Evolutionary conservation across 768 basidiomycete species (phyloP).

Genomic region (Xerocomus brunneocitrinus): DNA sequence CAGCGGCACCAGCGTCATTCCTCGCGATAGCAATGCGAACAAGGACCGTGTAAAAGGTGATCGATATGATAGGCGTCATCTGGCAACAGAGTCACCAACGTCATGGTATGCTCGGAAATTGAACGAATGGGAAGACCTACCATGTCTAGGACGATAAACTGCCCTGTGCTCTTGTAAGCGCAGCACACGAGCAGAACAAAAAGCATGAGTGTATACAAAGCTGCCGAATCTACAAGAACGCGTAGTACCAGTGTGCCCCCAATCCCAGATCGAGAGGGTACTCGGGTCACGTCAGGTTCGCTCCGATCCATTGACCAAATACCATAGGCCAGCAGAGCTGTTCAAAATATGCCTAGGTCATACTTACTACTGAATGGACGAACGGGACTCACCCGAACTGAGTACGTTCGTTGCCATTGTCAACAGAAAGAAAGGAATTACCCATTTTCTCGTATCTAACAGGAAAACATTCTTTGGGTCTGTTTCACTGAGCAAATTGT

Average conservation of each 20-base stretch:
- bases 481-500: background rate
- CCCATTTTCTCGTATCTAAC: slow-evolving; percentile 5
- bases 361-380: background rate
- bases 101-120: background rate
- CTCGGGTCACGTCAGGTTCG: slow-evolving; percentile 7
- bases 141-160: slow-evolving; percentile 19
- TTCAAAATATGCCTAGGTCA: background rate
- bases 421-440: slow-evolving; percentile 14
- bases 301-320: slow-evolving; percentile 11
- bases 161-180: background rate
- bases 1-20: background rate
- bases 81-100: background rate
- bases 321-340: slow-evolving; percentile 16
- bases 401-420: slow-evolving; percentile 20
- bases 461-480: background rate
- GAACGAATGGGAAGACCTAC: slow-evolving; percentile 5
- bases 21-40: slow-evolving; percentile 19
- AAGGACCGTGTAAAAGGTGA: slow-evolving; percentile 14
- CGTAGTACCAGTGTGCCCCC: slow-evolving; percentile 10
- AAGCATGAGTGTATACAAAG: slow-evolving; percentile 16
- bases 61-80: slow-evolving; percentile 21
- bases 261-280: slow-evolving; percentile 7
- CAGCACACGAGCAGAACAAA: slow-evolving; percentile 11
- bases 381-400: slow-evolving; percentile 14
- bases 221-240: slow-evolving; percentile 12